These are phyloP conservation scores for Viridothelium virens DNA, from an alignment of 495 filamentous ascomycete genomes.

Conservation along the genomic window DNA sequence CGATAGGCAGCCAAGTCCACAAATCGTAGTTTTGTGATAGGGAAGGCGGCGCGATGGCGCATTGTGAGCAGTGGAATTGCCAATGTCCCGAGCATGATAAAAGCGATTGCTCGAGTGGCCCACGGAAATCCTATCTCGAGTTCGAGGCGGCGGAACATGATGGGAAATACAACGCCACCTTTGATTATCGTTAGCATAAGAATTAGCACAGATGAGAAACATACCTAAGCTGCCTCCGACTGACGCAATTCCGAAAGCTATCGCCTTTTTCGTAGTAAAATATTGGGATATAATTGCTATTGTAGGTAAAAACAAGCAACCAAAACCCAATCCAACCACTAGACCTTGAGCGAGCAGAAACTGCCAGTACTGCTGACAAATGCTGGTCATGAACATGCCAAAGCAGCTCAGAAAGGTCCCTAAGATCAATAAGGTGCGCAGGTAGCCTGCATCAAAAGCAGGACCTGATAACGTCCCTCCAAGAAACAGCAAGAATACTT, in stretches of 20 bases:
- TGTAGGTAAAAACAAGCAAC: conserved; percentile 55
- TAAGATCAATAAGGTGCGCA: conserved; percentile 41
- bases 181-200: neutral
- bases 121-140: conserved; percentile 66
- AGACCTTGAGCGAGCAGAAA: conserved; percentile 72
- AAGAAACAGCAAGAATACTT: conserved; percentile 39
- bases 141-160: conserved; percentile 63
- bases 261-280: conserved; percentile 54
- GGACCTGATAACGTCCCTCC: conserved; percentile 40
- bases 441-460: conserved; percentile 41
- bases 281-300: conserved; percentile 61
- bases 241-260: conserved; percentile 63
- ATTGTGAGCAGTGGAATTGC: conserved; percentile 48
- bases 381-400: conserved; percentile 47
- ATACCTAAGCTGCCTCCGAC: conserved; percentile 43
- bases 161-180: conserved; percentile 66
- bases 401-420: conserved; percentile 61
- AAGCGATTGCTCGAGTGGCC: conserved; percentile 41
- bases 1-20: conserved; percentile 29
- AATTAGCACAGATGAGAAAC: neutral
- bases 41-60: conserved; percentile 43
- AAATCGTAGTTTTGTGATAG: conserved; percentile 29
- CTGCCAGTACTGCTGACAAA: conserved; percentile 61
- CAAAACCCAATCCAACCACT: conserved; percentile 57
- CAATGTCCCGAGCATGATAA: conserved; percentile 39